Conservation (phyloP, 306 rosid species). For the Castanospermum australe region DNA sequence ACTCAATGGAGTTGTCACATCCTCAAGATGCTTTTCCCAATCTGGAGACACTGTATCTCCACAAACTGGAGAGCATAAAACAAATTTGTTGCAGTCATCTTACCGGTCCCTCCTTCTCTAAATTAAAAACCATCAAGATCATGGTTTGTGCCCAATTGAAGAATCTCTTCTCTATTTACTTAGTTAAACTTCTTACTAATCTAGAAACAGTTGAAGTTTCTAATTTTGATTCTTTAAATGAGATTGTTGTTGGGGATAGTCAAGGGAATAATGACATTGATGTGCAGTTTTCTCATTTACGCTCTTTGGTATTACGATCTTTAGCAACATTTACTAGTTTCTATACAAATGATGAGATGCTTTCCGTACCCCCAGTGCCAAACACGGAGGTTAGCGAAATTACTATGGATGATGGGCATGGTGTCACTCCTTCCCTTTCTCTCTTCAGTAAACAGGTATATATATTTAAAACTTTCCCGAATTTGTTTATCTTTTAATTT, state of each 20-base stretch:
- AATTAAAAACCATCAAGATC: constrained; percentile 35
- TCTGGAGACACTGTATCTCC: constrained; percentile 19
- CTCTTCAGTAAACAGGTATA: constrained; percentile 2
- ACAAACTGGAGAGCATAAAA: constrained; percentile 4
- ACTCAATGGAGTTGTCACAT: background rate
- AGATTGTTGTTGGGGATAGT: background rate
- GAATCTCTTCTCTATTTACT: constrained; percentile 28
- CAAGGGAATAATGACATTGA: background rate
- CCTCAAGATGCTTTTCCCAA: background rate
- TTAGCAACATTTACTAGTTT: background rate
- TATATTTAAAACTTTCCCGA: no score
- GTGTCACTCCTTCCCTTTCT: background rate
- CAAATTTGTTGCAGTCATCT: background rate
- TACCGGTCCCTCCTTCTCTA: constrained; percentile 4
- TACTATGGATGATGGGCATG: background rate
- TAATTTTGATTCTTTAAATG: constrained; percentile 11
- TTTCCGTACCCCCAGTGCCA: background rate
- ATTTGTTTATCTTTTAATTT: background rate
- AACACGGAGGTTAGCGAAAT: background rate
- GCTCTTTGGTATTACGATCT: background rate
- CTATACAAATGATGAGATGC: background rate
- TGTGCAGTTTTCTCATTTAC: background rate
- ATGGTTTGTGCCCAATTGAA: background rate
- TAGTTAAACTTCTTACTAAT: background rate
- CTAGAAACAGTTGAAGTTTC: constrained; percentile 31